Evolutionary conservation across 371 early-diverging fungal species (phyloP).

Genomic region (Mycotypha africana): DNA sequence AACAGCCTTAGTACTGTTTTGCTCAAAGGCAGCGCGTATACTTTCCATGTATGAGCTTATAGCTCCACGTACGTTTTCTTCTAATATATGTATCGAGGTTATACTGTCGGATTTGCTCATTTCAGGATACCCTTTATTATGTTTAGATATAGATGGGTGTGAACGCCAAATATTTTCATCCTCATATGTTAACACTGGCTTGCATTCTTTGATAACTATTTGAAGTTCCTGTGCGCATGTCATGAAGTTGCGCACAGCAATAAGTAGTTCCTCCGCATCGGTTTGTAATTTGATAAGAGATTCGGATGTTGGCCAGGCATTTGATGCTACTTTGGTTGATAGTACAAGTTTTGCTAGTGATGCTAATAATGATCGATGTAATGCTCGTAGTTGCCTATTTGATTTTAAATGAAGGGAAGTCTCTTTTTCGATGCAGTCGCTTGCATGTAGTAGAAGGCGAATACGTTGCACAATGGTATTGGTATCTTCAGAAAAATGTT

Average conservation of each 20-base stretch:
- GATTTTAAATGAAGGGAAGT: conserved; percentile 54
- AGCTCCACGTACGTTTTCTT: conserved; percentile 27
- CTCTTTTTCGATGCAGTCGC: conserved; percentile 71
- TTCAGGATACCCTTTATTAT: background rate
- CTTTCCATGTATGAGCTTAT: conserved; percentile 31
- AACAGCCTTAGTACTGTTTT: conserved; percentile 5
- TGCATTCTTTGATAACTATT: conserved; percentile 51
- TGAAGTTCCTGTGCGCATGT: conserved; percentile 67
- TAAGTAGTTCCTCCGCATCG: conserved; percentile 59
- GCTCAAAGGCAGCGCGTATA: conserved; percentile 15
- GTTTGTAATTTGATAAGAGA: conserved; percentile 22
- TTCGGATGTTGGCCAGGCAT: conserved; percentile 52
- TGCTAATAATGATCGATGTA: conserved; percentile 76
- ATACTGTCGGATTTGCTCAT: conserved; percentile 3
- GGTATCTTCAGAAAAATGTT: conserved; percentile 17
- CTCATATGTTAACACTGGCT: conserved; percentile 21
- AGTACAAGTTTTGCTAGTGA: conserved; percentile 78
- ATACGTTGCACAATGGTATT: conserved; percentile 68
- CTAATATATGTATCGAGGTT: conserved; percentile 14
- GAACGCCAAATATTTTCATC: background rate
- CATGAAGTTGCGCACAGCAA: conserved; percentile 73
- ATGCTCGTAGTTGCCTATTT: conserved; percentile 60
- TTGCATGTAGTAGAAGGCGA: conserved; percentile 73
- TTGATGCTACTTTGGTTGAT: conserved; percentile 79
- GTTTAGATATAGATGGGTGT: background rate